Evolutionary conservation across 1,284 basidiomycete genomes (phyloP).

Genomic region (Phenoliferia sp.): DNA sequence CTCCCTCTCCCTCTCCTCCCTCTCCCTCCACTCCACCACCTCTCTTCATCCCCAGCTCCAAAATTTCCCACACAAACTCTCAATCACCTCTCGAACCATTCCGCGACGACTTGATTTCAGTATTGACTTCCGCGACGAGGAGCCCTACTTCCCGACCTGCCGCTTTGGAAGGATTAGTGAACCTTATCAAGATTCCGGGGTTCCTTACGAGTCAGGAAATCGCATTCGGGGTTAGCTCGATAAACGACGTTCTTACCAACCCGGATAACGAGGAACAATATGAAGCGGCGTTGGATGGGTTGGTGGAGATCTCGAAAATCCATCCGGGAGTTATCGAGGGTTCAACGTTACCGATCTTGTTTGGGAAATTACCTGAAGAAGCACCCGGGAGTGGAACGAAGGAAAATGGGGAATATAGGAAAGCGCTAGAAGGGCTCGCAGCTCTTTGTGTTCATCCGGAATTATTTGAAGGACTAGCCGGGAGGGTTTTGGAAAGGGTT

Average conservation of each 20-base stretch:
- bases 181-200: slow-evolving; percentile 58
- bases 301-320: slow-evolving; percentile 61
- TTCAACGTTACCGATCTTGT: slow-evolving; percentile 73
- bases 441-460: slow-evolving; percentile 68
- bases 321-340: slow-evolving; percentile 64
- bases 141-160: slow-evolving; percentile 37
- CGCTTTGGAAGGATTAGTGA: slow-evolving; percentile 60
- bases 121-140: slow-evolving; percentile 52
- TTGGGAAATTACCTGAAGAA: slow-evolving; percentile 53
- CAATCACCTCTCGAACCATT: slow-evolving; percentile 55
- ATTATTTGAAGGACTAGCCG: slow-evolving; percentile 78
- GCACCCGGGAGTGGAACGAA: slow-evolving; percentile 53
- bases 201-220: slow-evolving; percentile 69
- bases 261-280: slow-evolving; percentile 47
- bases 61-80: slow-evolving; percentile 29
- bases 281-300: slow-evolving; percentile 60
- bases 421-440: slow-evolving; percentile 64
- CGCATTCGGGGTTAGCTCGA: slow-evolving; percentile 68
- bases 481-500: slow-evolving; percentile 73
- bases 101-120: slow-evolving; percentile 69
- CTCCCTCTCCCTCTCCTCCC: slow-evolving; percentile 12
- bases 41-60: slow-evolving; percentile 10
- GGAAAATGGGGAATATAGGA: slow-evolving; percentile 51
- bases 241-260: slow-evolving; percentile 60
- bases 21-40: slow-evolving; percentile 4